These are phyloP conservation scores for Didymella arachidicola DNA, from an alignment of 2,329 filamentous ascomycete genomes.

Conservation along the genomic window DNA sequence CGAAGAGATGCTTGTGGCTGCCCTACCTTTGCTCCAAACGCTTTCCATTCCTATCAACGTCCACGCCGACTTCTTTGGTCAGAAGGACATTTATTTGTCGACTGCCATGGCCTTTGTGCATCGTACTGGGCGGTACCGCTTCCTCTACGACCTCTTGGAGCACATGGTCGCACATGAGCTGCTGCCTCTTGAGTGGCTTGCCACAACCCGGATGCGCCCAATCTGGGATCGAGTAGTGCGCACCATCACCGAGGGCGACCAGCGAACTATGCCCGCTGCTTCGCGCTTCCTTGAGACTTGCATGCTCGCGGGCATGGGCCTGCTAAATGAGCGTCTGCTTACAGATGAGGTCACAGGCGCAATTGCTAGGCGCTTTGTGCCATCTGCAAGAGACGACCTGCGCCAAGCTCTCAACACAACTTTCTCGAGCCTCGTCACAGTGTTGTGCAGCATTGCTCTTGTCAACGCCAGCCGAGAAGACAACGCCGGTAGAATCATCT, in stretches of 20 bases:
- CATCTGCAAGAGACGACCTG: slow-evolving; percentile 37
- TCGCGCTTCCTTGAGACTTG: slow-evolving; percentile 44
- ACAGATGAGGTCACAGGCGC: slow-evolving; percentile 30
- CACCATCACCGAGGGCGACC: slow-evolving; percentile 41
- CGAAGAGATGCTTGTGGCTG: slow-evolving; percentile 44
- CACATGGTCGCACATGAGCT: slow-evolving; percentile 46
- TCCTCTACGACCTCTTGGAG: slow-evolving; percentile 47
- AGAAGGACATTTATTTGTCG: slow-evolving; percentile 37
- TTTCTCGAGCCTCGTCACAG: slow-evolving; percentile 46
- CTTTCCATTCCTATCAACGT: slow-evolving; percentile 36
- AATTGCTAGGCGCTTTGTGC: slow-evolving; percentile 31
- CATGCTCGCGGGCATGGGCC: slow-evolving; percentile 38
- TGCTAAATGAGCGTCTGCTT: slow-evolving; percentile 36
- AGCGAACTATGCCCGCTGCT: slow-evolving; percentile 36
- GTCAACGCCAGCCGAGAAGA: slow-evolving; percentile 34
- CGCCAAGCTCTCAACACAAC: slow-evolving; percentile 48
- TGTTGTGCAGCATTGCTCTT: slow-evolving; percentile 45
- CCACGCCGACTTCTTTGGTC: slow-evolving; percentile 40
- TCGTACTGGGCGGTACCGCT: slow-evolving; percentile 38
- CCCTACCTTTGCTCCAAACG: slow-evolving; percentile 34
- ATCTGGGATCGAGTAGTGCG: slow-evolving; percentile 48
- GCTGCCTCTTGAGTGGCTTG: slow-evolving; percentile 51
- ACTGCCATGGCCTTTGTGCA: slow-evolving; percentile 41
- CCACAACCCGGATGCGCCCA: slow-evolving; percentile 46
- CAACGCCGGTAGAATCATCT: slow-evolving; percentile 21